Base-by-base conservation (phyloP, 306 rosid species). In the Dalbergia oliveri region DNA sequence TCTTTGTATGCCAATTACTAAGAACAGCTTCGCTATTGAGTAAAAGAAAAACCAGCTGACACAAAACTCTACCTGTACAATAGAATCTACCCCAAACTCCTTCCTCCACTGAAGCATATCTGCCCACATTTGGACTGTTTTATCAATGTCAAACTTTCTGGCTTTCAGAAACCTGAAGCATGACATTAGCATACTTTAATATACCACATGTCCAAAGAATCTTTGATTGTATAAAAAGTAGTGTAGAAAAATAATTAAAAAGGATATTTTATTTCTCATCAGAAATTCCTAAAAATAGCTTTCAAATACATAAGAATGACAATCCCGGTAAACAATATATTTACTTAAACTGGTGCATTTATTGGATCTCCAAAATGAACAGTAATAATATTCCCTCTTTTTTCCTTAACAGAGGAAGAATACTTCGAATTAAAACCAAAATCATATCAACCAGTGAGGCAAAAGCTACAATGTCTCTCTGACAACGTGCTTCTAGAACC, bases 31-130 rank as follows among this genome's bases (percentile, higher is more conserved):
- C 47, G 16, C 65, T 9, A 59, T 47, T 51, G 66, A 43, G 78
- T 59, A 71, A 72, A 51, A 59, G 45, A 8, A 44, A 78, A 75
- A 45, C 66, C 41, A 45, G 51, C 50, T 19, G 39, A 39, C 66
- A 51, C 58, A 62, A 56, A 51, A 81, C 4, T 43, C 74, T 87
- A 95, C 99, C 99, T 90, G 87, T 15, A 90, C 71, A 76, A 95
- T 88, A 69, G 92, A 86, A 78, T 95, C 97, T 74, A 80, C 90
- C 73, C 91, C 90, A 35, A 66, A 76, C 57, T 86, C 93, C 87
- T 85, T 89, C 87, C 99, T 93, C 98, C 99, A 95, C 64, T 77
- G 89, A 64, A 95, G 94, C 99, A 93, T 95, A 69, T 93, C 98
- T 19, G 62, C 86, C 98, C 98, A 95, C 99, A 95, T 93, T 61